A percentile compares a stretch with the other conserved stretches of the same genome.
Evolutionary conservation across 305 asterid genomes (phyloP).

Genomic region (Solanum hybrid): DNA sequence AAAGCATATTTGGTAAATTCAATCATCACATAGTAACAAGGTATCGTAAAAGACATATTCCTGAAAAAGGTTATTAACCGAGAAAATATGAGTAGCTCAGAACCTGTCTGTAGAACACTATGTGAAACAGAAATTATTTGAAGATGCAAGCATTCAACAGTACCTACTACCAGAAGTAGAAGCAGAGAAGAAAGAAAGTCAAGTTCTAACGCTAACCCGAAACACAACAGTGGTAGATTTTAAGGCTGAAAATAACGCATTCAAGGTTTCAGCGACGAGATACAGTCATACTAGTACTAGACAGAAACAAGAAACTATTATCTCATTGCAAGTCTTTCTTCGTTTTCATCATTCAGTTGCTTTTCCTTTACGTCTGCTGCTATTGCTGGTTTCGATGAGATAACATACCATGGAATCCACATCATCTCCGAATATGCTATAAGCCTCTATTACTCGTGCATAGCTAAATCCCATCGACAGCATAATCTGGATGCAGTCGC

Average conservation of each 20-base stretch:
- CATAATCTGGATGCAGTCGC: slow-evolving; percentile 67
- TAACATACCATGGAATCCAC: slow-evolving; percentile 87
- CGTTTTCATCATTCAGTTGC: slow-evolving; percentile 53
- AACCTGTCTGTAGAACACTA: background rate
- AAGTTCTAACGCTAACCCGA: background rate
- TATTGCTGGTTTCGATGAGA: slow-evolving; percentile 57
- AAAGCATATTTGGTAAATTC: background rate
- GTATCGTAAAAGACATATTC: background rate
- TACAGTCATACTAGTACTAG: background rate
- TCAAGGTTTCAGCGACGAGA: background rate
- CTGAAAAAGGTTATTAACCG: background rate
- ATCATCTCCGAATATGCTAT: slow-evolving; percentile 83
- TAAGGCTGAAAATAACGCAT: background rate
- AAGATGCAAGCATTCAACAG: background rate
- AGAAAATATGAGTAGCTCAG: background rate
- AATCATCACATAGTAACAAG: background rate
- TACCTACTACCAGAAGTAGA: background rate
- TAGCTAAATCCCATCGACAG: slow-evolving; percentile 91
- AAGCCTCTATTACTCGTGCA: slow-evolving; percentile 81
- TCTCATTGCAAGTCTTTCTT: background rate
- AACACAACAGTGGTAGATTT: background rate
- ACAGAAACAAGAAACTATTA: background rate
- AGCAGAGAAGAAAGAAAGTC: background rate
- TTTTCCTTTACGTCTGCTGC: slow-evolving; percentile 89
- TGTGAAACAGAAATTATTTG: background rate